Conservation (phyloP, 2,329 filamentous ascomycete genomes). For the Colletotrichum sp. region DNA sequence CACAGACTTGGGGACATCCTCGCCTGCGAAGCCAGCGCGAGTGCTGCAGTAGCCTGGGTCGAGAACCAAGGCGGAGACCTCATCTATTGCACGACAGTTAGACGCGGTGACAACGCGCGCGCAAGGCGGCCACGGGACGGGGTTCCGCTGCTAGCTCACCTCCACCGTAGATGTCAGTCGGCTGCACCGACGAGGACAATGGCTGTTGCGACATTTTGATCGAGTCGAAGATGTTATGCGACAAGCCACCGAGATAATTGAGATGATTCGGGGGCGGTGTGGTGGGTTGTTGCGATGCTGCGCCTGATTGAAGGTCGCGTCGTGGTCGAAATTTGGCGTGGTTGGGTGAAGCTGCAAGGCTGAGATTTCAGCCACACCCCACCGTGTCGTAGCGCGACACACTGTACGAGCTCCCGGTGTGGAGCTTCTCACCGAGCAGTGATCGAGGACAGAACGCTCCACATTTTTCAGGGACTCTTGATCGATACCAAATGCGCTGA, state of each 20-base stretch:
- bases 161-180: constrained; percentile 69
- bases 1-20: constrained; percentile 95
- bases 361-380: constrained; percentile 20
- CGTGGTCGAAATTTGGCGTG: constrained; percentile 9
- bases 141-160: constrained; percentile 43
- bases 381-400: constrained; percentile 11
- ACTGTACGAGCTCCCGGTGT: constrained; percentile 20
- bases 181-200: constrained; percentile 59
- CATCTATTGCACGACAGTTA: constrained; percentile 63
- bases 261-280: not conserved
- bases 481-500: not conserved
- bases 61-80: constrained; percentile 95
- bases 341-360: constrained; percentile 21
- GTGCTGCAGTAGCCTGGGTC: constrained; percentile 92
- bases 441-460: not conserved
- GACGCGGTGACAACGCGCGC: not conserved
- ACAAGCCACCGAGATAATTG: constrained; percentile 3
- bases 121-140: not conserved
- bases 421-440: not conserved
- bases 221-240: not conserved
- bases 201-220: constrained; percentile 60
- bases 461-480: not conserved
- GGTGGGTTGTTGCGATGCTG: constrained; percentile 14
- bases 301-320: constrained; percentile 12
- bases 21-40: constrained; percentile 94